These are phyloP conservation scores for Parathielavia appendiculata DNA, from an alignment of 495 filamentous ascomycete genomes.

Conservation along the genomic window DNA sequence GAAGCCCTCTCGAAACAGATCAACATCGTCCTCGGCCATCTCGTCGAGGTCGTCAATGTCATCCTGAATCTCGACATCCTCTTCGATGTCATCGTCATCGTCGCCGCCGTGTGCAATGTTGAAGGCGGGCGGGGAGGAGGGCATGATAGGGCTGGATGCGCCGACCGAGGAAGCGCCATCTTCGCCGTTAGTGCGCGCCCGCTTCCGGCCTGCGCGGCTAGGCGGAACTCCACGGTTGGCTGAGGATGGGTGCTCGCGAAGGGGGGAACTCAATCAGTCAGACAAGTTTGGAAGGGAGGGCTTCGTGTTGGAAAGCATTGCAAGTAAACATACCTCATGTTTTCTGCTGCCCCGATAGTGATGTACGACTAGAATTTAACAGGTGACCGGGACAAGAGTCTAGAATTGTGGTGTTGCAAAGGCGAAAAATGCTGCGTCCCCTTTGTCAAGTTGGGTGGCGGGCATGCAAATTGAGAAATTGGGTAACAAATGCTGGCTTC, in stretches of 20 bases:
- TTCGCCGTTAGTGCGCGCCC: slow-evolving; percentile 74
- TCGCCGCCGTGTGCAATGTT: slow-evolving; percentile 52
- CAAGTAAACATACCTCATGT: slow-evolving; percentile 38
- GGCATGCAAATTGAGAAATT: slow-evolving; percentile 2
- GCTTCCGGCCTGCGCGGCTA: slow-evolving; percentile 62
- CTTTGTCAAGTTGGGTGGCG: neutral
- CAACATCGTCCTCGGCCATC: slow-evolving; percentile 93
- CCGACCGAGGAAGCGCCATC: slow-evolving; percentile 59
- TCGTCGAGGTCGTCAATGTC: slow-evolving; percentile 95
- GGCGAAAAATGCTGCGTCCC: neutral
- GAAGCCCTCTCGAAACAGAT: slow-evolving; percentile 87
- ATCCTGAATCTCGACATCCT: slow-evolving; percentile 52
- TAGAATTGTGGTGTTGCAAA: neutral
- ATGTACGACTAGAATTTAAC: neutral
- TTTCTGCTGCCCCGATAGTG: slow-evolving; percentile 9
- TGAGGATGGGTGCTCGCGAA: slow-evolving; percentile 76
- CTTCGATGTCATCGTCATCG: slow-evolving; percentile 60
- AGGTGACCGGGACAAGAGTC: neutral
- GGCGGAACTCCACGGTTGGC: slow-evolving; percentile 70
- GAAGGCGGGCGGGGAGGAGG: slow-evolving; percentile 49
- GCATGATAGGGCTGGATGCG: slow-evolving; percentile 50
- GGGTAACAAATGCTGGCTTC: slow-evolving; percentile 1
- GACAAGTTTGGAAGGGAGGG: too few relatives aligned
- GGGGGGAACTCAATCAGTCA: slow-evolving; percentile 58
- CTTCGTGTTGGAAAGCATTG: too few relatives aligned